Base-by-base conservation (phyloP, 768 basidiomycete species). In the Amanita fuliginea region DNA sequence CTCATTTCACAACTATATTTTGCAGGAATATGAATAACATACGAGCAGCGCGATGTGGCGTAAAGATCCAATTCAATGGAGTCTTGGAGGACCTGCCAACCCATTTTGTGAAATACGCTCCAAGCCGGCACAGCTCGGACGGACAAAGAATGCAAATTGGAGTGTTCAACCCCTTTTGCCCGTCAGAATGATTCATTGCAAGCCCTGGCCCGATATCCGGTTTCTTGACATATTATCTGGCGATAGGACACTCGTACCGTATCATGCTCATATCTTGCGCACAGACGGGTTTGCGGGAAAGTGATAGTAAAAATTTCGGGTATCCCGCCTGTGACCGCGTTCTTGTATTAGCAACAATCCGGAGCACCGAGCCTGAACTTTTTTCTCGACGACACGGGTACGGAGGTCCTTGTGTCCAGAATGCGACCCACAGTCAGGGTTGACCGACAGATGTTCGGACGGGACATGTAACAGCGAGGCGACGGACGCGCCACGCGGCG, bases 401-500 rank as follows among this genome's bases (percentile, higher is more conserved):
- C 14, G 18, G 21, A 18, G 10, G 9, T 21, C 10, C 18, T 40
- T 40, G 37, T 9, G 22, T 24, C 10, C 42, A 42, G 28, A 28
- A 28, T 13, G 22, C 28, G 26, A 26, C 42, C 10, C 32, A 43
- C 42, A 13, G 14, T 43, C 42, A 43, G 42, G 42, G 42, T 43
- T 13, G 26, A 2, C 14, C 42, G 8, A 28, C 24, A 42, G 19
- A 42, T 24, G 26, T 28, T 28, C 42, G 42, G 42, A 43, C 24
- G 42, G 42, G n/a, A 43, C 42, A 30, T 43, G 42, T 43, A 43
- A 43, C 26, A 7, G n/a, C 26, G n/a, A 43, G n/a, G 42, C 42
- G 42, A 26, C 13, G 14, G 16, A 9, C 42, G 42, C 42, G 42
- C 42, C 42, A 43, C 42, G 42, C 42, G 42, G 42, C 42, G 42